Evolutionary conservation across 179 eudicot genomes (phyloP), one percentile per base, ranked within the genome.

Genomic region (Camellia oleifera): DNA sequence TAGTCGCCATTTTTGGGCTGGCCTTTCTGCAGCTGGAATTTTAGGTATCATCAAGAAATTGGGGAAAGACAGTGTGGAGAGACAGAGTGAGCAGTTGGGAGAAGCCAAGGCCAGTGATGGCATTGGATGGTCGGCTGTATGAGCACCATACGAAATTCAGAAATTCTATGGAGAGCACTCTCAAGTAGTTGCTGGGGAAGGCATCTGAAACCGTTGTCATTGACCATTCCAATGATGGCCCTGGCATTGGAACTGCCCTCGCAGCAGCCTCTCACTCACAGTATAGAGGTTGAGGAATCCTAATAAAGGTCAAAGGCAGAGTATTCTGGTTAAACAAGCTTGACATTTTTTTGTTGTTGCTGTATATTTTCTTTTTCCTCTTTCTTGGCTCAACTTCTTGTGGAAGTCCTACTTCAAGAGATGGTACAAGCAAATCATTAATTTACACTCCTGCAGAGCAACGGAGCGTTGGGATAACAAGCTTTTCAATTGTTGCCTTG

Each of bases 71-170:
- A 80, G 78, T 91, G 6, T 97, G 91, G 4, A 88, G 88, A 72
- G 98, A 95, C 80, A 86, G 89, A 1, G 76, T 85, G 46, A 91
- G 83, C 84, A 91, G 84, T 54, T 91, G 89, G 0, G 93, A 90
- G 60, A 86, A 83, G 32, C 90, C 82, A 82, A 90, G 63, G 62
- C 88, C 97, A 1, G 95, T 95, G 32, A 86, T 95, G 69, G 97
- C 98, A 2, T 48, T 95, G 72, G 98, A 95, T 42, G 99, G 98
- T 78, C 98, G 97, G 63, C 86, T 95, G 60, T 95, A 77, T 48
- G 99, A 94, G 86, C 99, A 94, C 87, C 94, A 95, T 46, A 60
- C 89, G 15, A 90, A 95, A 74, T 95, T 93, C 88, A 92, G 98
- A 7, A 83, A 82, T 13, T 86, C 90, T 79, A 72, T 95, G 94